phyloP scores from a whole-genome alignment of 441 rosid genomes.

The Erodium moschatum region DNA sequence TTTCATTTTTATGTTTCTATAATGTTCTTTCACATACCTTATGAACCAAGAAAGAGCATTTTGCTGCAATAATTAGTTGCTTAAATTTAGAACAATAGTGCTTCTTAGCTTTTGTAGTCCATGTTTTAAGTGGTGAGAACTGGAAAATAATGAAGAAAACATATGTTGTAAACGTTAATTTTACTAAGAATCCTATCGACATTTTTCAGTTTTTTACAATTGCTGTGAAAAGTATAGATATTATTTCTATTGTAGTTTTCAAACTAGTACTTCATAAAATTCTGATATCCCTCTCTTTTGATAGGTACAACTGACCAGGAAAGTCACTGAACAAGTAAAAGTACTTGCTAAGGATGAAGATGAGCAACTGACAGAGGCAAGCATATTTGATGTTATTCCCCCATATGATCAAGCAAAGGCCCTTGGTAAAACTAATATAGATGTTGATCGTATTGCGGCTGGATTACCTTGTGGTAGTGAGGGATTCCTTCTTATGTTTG shows the following conservation, averaged over 20 bases:
- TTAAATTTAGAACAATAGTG: not conserved
- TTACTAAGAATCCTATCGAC: not conserved
- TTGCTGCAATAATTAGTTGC: not conserved
- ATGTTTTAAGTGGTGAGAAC: not conserved
- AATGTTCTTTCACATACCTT: not conserved
- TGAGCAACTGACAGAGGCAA: conserved; percentile 74
- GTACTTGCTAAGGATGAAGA: conserved; percentile 88
- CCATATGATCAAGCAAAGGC: conserved; percentile 99
- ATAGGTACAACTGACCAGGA: conserved; percentile 73
- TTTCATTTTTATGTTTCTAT: not conserved
- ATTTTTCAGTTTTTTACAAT: not conserved
- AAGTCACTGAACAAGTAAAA: conserved; percentile 93
- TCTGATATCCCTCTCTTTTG: conserved; percentile 11
- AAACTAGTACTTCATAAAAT: not conserved
- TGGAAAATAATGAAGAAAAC: not conserved
- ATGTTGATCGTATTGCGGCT: conserved; percentile 91
- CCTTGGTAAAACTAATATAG: conserved; percentile 96
- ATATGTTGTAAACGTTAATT: not conserved
- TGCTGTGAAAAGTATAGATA: not conserved
- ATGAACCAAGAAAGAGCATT: not conserved
- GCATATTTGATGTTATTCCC: conserved; percentile 56
- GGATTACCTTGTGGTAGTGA: conserved; percentile 99
- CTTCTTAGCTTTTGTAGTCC: not conserved
- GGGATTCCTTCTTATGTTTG: conserved; percentile 98
- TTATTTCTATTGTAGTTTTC: not conserved